Evolutionary conservation across 805 yeast genomes (phyloP).

Genomic region (Metschnikowia bowlesiae): DNA sequence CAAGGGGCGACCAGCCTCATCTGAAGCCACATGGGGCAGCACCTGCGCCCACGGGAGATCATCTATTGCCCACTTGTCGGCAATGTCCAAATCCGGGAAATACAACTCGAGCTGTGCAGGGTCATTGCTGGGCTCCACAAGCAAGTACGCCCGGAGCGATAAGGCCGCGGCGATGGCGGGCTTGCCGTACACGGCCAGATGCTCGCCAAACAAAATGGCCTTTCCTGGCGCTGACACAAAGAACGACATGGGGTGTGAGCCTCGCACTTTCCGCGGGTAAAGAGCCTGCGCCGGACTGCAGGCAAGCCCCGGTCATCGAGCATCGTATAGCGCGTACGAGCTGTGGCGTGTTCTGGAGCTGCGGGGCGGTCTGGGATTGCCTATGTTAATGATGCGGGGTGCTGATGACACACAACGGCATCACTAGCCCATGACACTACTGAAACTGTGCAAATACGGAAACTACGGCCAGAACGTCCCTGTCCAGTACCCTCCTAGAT

Average conservation of each 20-base stretch:
- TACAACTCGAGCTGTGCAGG: slow-evolving; percentile 51
- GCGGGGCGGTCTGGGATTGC: too few relatives aligned
- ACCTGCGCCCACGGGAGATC: slow-evolving; percentile 58
- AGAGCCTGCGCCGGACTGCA: not conserved
- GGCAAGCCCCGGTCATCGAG: not conserved
- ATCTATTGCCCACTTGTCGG: slow-evolving; percentile 55
- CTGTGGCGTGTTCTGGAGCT: too few relatives aligned
- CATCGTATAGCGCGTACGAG: too few relatives aligned
- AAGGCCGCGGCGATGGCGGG: slow-evolving; percentile 97
- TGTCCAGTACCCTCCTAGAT: too few relatives aligned
- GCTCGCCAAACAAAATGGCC: slow-evolving; percentile 94
- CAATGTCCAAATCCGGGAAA: slow-evolving; percentile 73
- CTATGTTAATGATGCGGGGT: too few relatives aligned
- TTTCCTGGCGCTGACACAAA: slow-evolving; percentile 93
- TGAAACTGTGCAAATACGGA: too few relatives aligned
- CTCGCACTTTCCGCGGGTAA: not conserved
- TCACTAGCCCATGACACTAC: too few relatives aligned
- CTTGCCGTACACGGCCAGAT: slow-evolving; percentile 87
- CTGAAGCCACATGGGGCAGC: slow-evolving; percentile 4
- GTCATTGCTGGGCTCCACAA: slow-evolving; percentile 50
- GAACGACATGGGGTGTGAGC: slow-evolving; percentile 30
- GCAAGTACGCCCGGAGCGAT: slow-evolving; percentile 74
- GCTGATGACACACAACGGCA: too few relatives aligned
- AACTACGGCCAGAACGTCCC: too few relatives aligned
- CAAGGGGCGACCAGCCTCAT: slow-evolving; percentile 21